Evolutionary conservation across 2,329 filamentous ascomycete species (phyloP).

Genomic region (Penicillium sp.): DNA sequence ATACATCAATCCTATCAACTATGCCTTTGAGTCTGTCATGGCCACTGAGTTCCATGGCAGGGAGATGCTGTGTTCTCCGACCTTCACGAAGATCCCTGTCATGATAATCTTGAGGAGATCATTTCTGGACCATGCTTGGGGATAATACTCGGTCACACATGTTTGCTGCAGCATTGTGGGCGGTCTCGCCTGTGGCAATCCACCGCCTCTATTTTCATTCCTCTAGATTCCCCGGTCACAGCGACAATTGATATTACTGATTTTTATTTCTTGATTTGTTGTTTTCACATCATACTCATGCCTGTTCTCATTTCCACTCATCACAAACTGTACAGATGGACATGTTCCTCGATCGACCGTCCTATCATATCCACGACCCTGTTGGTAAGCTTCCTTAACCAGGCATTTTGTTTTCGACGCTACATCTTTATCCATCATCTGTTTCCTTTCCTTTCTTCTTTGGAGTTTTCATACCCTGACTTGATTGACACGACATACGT

Average conservation of each 20-base stretch:
- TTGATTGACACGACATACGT: conserved; percentile 16
- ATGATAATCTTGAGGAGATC: neutral
- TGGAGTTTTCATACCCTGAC: conserved; percentile 24
- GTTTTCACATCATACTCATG: neutral
- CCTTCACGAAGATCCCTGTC: neutral
- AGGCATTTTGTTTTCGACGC: conserved; percentile 3
- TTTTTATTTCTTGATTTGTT: neutral
- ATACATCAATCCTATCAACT: too few relatives aligned
- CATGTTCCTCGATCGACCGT: conserved; percentile 3
- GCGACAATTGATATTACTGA: conserved; percentile 15
- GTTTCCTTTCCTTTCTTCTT: conserved; percentile 9
- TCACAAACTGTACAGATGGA: conserved; percentile 22
- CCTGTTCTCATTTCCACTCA: neutral
- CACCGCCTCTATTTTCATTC: conserved; percentile 16
- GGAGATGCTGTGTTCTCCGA: too few relatives aligned
- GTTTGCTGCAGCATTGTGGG: neutral
- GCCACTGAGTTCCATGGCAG: too few relatives aligned
- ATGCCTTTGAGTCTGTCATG: too few relatives aligned
- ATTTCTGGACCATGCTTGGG: neutral
- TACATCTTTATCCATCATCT: conserved; percentile 8
- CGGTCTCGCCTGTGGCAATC: neutral
- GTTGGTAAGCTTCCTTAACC: conserved; percentile 8
- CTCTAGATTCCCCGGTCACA: conserved; percentile 27
- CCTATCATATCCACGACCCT: neutral
- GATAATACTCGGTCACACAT: neutral